Base-by-base conservation (phyloP, 768 basidiomycete species). In the Podaxis mareebaensis region DNA sequence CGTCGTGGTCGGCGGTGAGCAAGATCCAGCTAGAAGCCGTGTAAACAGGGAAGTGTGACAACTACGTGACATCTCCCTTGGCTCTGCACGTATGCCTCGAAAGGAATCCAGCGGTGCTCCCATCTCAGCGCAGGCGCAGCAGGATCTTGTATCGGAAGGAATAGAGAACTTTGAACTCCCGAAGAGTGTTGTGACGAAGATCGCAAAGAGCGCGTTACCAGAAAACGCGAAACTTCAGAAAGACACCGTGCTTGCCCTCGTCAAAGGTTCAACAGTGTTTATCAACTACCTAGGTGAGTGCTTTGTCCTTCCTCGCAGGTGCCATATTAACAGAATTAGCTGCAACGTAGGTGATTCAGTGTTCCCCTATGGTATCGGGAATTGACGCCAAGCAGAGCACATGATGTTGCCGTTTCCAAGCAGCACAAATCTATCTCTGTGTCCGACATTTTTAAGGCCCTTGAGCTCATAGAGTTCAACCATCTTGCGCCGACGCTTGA, bases 241-340 rank as follows among this genome's bases (percentile, higher is more conserved):
- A 66, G 96, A 98, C 63, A 91, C 92, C 0, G 87, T 95, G 0
- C 73, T 91, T 1, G 92, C 94, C 12, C 80, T 97, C 10, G 82
- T 91, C 13, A 95, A 95, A 72, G 90, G 90, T 33, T 93, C 95
- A 3, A 96, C 96, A 0, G 91, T 98, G 57, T 99, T 98, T 74
- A 95, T 99, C 67, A 96, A 92, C 73, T 96, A 95, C 69, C 79
- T 99, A 7, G 90, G 96, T 91, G 73, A 67, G 88, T 77, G 58
- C 24, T 22, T 15, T n/a, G 44, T 60, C 15, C 12, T 20, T 4
- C n/a, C 28, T 17, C 5, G 15, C 2, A 3, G 0, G 15, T 5
- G 10, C 17, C 12, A 8, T 40, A 39, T 13, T 60, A 36, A 60
- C 22, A n/a, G 3, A n/a, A 36, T 17, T 56, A 84, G 83, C 83